These are phyloP conservation scores for Solanum hybrid DNA, from an alignment of 305 asterid species.

Conservation along the genomic window DNA sequence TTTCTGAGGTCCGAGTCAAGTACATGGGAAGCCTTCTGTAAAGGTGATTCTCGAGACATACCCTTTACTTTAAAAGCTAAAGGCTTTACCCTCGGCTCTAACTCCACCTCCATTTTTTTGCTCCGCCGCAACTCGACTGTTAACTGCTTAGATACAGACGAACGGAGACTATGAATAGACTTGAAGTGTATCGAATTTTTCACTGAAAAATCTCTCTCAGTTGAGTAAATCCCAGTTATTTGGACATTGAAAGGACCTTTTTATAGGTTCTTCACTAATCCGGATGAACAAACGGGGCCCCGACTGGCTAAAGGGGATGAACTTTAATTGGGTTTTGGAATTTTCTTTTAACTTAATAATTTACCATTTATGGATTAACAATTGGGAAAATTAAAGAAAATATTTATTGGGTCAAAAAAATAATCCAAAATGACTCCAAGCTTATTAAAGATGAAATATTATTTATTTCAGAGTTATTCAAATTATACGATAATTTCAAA, in stretches of 20 bases:
- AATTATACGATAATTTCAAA: background rate
- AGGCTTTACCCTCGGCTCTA: slow-evolving; percentile 85
- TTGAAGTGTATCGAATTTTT: background rate
- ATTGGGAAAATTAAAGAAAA: background rate
- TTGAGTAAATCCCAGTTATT: background rate
- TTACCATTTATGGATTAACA: background rate
- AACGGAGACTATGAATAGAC: background rate
- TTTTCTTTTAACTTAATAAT: background rate
- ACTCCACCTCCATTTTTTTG: slow-evolving; percentile 59
- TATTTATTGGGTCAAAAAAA: background rate
- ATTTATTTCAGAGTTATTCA: background rate
- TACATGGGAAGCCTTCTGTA: slow-evolving; percentile 81
- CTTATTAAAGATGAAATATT: background rate
- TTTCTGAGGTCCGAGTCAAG: slow-evolving; percentile 88
- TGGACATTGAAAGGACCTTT: background rate
- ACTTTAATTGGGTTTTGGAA: background rate
- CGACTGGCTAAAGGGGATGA: background rate
- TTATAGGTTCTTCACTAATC: background rate
- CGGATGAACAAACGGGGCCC: background rate
- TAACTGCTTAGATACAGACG: background rate
- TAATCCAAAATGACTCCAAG: background rate
- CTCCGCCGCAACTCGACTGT: background rate
- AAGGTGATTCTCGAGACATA: slow-evolving; percentile 78
- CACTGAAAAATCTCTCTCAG: background rate
- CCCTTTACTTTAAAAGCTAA: slow-evolving; percentile 79